Evolutionary conservation across 2,329 filamentous ascomycete genomes (phyloP).

Genomic region (Aspergillus tubingensis): DNA sequence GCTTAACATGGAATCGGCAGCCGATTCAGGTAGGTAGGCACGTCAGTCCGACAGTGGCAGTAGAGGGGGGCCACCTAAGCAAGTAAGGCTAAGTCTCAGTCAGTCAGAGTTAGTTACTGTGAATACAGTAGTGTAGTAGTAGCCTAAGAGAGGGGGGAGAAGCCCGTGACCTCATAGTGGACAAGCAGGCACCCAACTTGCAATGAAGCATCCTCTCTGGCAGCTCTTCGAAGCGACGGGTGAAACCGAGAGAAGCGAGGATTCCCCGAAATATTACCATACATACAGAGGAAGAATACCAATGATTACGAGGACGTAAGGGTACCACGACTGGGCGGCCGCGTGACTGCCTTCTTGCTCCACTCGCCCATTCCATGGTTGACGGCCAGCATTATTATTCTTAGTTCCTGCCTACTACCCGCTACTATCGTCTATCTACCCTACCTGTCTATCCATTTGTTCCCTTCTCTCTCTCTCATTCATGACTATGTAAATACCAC

Average conservation of each 20-base stretch:
- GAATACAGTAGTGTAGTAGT: no score
- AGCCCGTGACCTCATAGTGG: background rate
- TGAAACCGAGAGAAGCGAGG: slow-evolving; percentile 9
- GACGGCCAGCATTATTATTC: background rate
- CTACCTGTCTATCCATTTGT: background rate
- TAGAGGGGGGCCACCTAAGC: no score
- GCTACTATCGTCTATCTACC: background rate
- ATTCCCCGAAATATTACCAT: slow-evolving; percentile 9
- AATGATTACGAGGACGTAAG: slow-evolving; percentile 8
- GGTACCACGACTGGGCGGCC: slow-evolving; percentile 15
- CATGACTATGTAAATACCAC: background rate
- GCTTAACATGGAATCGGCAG: background rate
- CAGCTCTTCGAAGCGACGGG: background rate
- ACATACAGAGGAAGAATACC: background rate
- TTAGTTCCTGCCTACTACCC: background rate
- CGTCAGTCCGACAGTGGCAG: background rate
- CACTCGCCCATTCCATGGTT: slow-evolving; percentile 14
- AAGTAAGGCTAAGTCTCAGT: background rate
- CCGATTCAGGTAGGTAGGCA: background rate
- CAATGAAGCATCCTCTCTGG: background rate
- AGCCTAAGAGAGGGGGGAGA: background rate
- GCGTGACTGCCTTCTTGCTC: slow-evolving; percentile 19
- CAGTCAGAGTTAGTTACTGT: background rate
- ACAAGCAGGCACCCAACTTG: background rate
- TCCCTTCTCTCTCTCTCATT: background rate